These are phyloP conservation scores for Heteromeles arbutifolia DNA, from an alignment of 306 rosid genomes.

Conservation along the genomic window DNA sequence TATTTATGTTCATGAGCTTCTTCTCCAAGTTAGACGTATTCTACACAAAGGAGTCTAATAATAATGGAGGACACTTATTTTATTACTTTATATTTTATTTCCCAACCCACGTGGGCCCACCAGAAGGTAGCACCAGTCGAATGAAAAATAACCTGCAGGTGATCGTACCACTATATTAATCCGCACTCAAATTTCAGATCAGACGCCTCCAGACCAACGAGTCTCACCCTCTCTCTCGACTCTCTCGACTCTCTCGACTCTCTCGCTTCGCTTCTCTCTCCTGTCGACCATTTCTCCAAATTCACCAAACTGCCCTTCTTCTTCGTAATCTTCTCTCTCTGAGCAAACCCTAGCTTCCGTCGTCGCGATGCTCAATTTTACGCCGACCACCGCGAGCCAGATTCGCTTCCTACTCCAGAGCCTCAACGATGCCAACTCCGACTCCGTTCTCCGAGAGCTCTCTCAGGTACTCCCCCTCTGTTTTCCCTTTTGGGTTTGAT, in stretches of 20 bases:
- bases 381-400: constrained; percentile 59
- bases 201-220: neutral
- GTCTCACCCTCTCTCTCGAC: neutral
- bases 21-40: too few species aligned
- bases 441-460: constrained; percentile 65
- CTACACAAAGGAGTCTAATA: too few species aligned
- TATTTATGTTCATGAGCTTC: too few species aligned
- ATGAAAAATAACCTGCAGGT: too few species aligned
- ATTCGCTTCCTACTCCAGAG: constrained; percentile 81
- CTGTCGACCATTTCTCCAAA: constrained; percentile 2
- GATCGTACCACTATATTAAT: neutral
- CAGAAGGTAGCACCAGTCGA: too few species aligned
- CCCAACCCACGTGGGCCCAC: too few species aligned
- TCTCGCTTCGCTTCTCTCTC: neutral
- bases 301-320: neutral
- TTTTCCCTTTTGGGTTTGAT: neutral
- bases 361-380: constrained; percentile 47
- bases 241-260: too few species aligned
- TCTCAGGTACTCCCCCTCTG: constrained; percentile 43
- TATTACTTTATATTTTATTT: too few species aligned
- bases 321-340: neutral
- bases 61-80: too few species aligned
- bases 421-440: constrained; percentile 63
- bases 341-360: constrained; percentile 26
- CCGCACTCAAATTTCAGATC: neutral